phyloP scores from a whole-genome alignment of 1,284 basidiomycete species.

The Pseudozyma thailandica region DNA sequence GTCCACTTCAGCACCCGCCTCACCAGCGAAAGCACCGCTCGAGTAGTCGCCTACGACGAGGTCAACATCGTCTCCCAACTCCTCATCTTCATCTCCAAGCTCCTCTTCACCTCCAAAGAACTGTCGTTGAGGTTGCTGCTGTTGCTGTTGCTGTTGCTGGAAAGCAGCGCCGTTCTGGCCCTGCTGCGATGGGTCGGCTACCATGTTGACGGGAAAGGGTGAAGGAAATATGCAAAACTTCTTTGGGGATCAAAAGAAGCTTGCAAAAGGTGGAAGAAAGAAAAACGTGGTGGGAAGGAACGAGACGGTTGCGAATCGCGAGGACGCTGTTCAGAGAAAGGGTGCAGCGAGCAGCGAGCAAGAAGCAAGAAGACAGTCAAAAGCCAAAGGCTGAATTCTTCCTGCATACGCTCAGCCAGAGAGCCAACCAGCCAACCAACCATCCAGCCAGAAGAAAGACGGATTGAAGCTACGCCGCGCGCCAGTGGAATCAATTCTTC shows the following conservation, averaged over 20 bases:
- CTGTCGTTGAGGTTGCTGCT: conserved; percentile 50
- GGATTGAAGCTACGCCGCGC: background rate
- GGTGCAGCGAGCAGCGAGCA: background rate
- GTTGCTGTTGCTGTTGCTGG: conserved; percentile 37
- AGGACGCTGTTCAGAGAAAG: background rate
- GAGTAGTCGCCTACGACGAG: conserved; percentile 51
- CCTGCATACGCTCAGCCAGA: too few species aligned
- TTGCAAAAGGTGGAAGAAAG: conserved; percentile 13
- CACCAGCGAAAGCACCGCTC: conserved; percentile 21
- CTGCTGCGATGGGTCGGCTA: conserved; percentile 36
- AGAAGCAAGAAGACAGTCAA: background rate
- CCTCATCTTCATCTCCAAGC: conserved; percentile 50
- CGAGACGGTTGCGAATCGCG: conserved; percentile 1
- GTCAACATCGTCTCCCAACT: conserved; percentile 56
- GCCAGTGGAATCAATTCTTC: background rate
- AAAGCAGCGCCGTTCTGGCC: conserved; percentile 36
- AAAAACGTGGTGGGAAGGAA: background rate
- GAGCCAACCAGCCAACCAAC: too few species aligned
- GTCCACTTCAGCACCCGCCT: conserved; percentile 40
- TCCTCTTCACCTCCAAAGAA: conserved; percentile 56
- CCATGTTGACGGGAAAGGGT: conserved; percentile 19
- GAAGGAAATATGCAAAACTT: conserved; percentile 22
- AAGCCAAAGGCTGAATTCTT: too few species aligned
- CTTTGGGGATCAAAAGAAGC: conserved; percentile 39
- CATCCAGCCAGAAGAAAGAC: background rate